Evolutionary conservation across 2,329 filamentous ascomycete genomes (phyloP), one percentile per base, ranked within the genome.

Genomic region (Colletotrichum brevisporum): DNA sequence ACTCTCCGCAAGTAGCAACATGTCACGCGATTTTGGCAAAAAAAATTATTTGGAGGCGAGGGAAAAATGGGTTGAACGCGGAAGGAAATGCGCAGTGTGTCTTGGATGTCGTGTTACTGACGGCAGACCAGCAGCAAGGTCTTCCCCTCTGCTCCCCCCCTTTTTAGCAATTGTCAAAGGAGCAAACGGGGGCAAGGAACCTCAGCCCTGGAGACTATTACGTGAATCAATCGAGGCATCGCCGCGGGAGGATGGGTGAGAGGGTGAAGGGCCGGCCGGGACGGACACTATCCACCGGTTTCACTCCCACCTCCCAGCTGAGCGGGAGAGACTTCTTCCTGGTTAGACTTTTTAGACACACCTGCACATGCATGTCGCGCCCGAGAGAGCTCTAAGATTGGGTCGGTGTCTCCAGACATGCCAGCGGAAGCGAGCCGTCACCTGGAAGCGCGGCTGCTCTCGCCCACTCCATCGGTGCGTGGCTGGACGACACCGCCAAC

Each of bases 1-100:
- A 21, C 48, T 69, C 66, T 55, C 62, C 66, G 60, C 48, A 69
- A 65, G 27, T 13, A 60, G 55, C n/a, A 41, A 52, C 12, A 27
- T 12, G 24, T 66, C 66, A 69, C 62, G 51, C 62, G 66, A 69
- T 36, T 36, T 10, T 56, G 31, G 21, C 21, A 18, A n/a, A 24
- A 41, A 68, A n/a, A 48, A n/a, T n/a, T n/a, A n/a, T n/a, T 10
- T 47, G 43, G 18, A 59, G 31, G 61, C 48, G 36, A 59, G 55
- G 50, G 24, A 48, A 43, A 59, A 59, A 56, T 47, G n/a, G 31
- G 48, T 13, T 41, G 26, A 18, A 43, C 31, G 48, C 21, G 57
- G 52, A 12, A 43, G 10, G 26, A 15, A 24, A 24, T 53, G 15
- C 39, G 54, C 41, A 39, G 21, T 15, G 16, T 59, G 55, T 66